Percentiles rank a stretch among this genome's conserved stretches.
Evolutionary conservation across 495 filamentous ascomycete genomes (phyloP).

Genomic region (Penicillium turbatum): DNA sequence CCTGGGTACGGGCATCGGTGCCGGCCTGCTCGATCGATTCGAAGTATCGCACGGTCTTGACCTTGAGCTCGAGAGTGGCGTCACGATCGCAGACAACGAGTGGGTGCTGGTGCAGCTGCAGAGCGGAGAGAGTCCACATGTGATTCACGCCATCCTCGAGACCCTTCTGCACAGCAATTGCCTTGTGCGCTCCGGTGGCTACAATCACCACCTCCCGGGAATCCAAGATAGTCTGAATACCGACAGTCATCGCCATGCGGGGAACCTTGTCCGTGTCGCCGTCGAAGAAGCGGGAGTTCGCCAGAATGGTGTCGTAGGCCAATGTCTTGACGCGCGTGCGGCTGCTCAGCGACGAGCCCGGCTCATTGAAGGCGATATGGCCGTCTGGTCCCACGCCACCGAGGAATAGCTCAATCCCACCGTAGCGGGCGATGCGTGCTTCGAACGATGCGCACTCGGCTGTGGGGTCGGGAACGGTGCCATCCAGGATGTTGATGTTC

Average conservation of each 20-base stretch:
- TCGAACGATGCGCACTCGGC: constrained; percentile 78
- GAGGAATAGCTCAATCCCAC: constrained; percentile 82
- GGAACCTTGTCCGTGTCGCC: constrained; percentile 70
- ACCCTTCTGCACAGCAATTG: constrained; percentile 73
- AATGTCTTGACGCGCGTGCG: constrained; percentile 82
- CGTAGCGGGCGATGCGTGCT: constrained; percentile 65
- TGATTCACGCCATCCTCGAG: constrained; percentile 81
- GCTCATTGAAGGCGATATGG: constrained; percentile 89
- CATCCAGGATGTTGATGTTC: constrained; percentile 84
- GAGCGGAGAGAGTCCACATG: constrained; percentile 81
- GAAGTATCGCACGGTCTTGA: constrained; percentile 75
- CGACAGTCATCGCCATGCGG: constrained; percentile 79
- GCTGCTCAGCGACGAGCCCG: constrained; percentile 72
- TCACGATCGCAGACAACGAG: constrained; percentile 83
- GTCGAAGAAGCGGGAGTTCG: constrained; percentile 79
- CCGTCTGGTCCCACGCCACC: constrained; percentile 83
- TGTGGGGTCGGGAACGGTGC: constrained; percentile 69
- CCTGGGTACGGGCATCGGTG: constrained; percentile 52
- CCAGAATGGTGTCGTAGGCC: constrained; percentile 80
- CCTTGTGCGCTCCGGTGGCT: constrained; percentile 75
- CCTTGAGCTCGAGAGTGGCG: constrained; percentile 75
- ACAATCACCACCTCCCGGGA: constrained; percentile 78
- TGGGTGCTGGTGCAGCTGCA: constrained; percentile 76
- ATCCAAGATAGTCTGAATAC: constrained; percentile 82
- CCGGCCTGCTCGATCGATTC: constrained; percentile 63